Evolutionary conservation across 2,329 filamentous ascomycete genomes (phyloP), one percentile per base, ranked within the genome.

Genomic region (Hymenoscyphus fraxineus): DNA sequence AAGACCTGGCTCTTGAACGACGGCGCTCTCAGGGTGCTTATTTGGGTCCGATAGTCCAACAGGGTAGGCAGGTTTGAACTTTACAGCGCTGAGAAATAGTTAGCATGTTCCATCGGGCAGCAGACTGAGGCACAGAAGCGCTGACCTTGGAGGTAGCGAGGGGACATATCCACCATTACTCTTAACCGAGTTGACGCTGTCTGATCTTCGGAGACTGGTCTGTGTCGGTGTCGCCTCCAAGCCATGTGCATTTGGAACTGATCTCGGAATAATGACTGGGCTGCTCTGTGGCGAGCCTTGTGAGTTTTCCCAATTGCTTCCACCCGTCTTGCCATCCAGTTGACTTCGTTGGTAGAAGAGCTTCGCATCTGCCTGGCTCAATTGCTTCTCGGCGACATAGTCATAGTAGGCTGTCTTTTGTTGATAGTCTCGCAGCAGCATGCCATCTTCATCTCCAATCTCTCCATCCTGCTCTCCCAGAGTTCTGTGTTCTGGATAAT

Each of bases 321-420:
- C 69, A 15, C 73, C 73, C n/a, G 72, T 70, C 64, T 70, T 74
- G 35, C 70, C 68, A 41, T 76, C 89, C 64, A 88, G 81, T 77
- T 93, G 91, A 77, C 92, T 93, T 69, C 91, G 85, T 79, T 97
- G 94, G 77, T 97, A 99, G 80, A 98, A 96, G 67, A 97, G 84
- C 78, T 97, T 98, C 65, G 94, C 92, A 76, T 99, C 95, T 32
- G 91, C 89, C 77, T 97, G 93, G 73, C 90, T 96, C 87, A 97
- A 90, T 74, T 94, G 91, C 73, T 95, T 96, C 78, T 99, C 95
- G 61, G 92, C 91, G 61, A 94, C 89, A 73, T 94, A 92, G 77
- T 97, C 93, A 79, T 96, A 97, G 75, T 93, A 96, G 22, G 93
- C 91, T 9, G 93, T 97, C 75, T 88, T 89, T 66, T 83, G 83